Base-by-base conservation (phyloP, 805 yeast genomes). In the Novakomyces olei region DNA sequence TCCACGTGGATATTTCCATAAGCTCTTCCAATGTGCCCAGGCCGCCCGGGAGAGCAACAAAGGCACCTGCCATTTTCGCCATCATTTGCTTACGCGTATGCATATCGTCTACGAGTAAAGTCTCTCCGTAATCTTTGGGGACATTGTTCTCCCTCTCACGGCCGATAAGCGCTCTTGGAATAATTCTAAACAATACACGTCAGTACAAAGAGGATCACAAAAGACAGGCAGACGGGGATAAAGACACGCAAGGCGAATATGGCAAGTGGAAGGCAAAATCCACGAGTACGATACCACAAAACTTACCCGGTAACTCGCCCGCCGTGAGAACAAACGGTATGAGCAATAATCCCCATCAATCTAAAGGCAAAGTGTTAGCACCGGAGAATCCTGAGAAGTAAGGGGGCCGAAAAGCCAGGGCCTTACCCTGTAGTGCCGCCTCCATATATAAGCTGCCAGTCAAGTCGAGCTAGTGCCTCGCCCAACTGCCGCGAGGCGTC, bases 41-140 rank as follows among this genome's bases (percentile, higher is more conserved):
- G 2, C 93, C 93, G 39, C 93, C 93, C 9, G 93, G 92, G 56
- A 80, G 61, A 0, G 92, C 92, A 29, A 80, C 67, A 51, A 80
- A 80, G 0, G 85, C 91, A 42, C 69, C 69, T n/a, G 85, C 72
- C 50, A 75, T 83, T 45, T 66, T 63, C 19, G 81, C 91, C 93
- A 80, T 80, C 59, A 75, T 44, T 49, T 71, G 63, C 59, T 80
- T 80, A 49, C 93, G 64, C 2, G 88, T 73, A 54, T 80, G 93
- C 92, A 80, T 80, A 47, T 78, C 92, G 34, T 66, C 61, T 2
- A 80, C 93, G 42, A 80, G 61, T 0, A 81, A 73, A 10, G 92
- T 75, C 44, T 66, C 64, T 23, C 92, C 92, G 47, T 74, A n/a
- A n/a, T n/a, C n/a, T n/a, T n/a, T n/a, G n/a, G n/a, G n/a, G n/a